A percentile compares a stretch with the other conserved stretches of the same genome.
Conservation (phyloP, 1,284 basidiomycete species). For the Trametes polyzona region DNA sequence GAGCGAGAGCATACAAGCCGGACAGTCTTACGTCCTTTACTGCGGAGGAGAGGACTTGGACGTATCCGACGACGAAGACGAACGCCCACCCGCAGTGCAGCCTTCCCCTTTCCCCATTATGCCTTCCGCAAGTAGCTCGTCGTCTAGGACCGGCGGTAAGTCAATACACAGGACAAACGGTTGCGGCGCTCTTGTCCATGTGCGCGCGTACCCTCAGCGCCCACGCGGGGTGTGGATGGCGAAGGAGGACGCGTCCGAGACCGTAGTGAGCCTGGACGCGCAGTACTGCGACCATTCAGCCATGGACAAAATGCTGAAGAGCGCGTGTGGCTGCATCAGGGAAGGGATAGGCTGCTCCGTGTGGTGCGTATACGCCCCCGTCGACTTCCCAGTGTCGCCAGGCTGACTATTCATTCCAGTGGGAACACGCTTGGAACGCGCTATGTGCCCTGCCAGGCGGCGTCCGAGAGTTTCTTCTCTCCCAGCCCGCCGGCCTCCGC, state of each 20-base stretch:
- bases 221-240: conserved; percentile 61
- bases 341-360: conserved; percentile 67
- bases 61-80: conserved; percentile 18
- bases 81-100: conserved; percentile 16
- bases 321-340: conserved; percentile 62
- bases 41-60: conserved; percentile 47
- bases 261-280: conserved; percentile 55
- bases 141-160: conserved; percentile 32
- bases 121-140: conserved; percentile 42
- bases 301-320: conserved; percentile 52
- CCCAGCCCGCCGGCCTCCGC: conserved; percentile 20
- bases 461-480: conserved; percentile 52
- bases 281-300: conserved; percentile 55
- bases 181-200: conserved; percentile 63
- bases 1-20: conserved; percentile 21
- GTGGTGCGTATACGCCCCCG: conserved; percentile 47
- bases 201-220: conserved; percentile 53
- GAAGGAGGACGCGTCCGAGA: conserved; percentile 49
- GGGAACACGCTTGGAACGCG: conserved; percentile 67
- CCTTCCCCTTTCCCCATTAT: conserved; percentile 30
- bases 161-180: conserved; percentile 46
- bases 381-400: conserved; percentile 1
- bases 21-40: conserved; percentile 47
- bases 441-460: conserved; percentile 61
- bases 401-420: conserved; percentile 36